Conservation (phyloP, 148 eudicot species). For the Persicaria tinctoria region DNA sequence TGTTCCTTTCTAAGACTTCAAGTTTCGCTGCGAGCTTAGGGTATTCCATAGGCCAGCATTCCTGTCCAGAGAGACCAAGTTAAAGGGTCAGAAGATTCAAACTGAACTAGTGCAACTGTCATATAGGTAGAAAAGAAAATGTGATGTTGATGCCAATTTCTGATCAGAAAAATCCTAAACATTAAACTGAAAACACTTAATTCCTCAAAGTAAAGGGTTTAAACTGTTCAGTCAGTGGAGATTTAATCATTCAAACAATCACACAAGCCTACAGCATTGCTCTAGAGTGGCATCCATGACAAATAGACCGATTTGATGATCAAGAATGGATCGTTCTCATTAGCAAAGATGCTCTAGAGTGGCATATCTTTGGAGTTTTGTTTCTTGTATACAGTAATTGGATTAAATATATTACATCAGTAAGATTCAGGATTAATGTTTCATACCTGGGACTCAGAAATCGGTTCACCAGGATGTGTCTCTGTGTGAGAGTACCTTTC, state of each 20-base stretch:
- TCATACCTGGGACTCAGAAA: slow-evolving; percentile 35
- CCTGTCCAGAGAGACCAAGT: slow-evolving; percentile 13
- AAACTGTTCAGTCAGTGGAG: neutral
- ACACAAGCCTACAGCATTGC: too few relatives aligned
- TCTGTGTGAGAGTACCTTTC: slow-evolving; percentile 60
- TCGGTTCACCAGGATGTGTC: slow-evolving; percentile 29
- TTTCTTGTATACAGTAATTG: neutral
- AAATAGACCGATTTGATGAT: too few relatives aligned
- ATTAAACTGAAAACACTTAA: neutral
- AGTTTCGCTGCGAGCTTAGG: slow-evolving; percentile 55
- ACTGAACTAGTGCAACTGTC: neutral
- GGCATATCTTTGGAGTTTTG: too few relatives aligned
- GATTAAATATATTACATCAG: neutral
- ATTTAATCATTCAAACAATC: neutral
- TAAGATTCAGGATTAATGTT: neutral
- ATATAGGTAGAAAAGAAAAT: neutral
- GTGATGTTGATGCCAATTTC: neutral
- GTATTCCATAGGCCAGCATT: slow-evolving; percentile 51
- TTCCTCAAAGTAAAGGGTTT: neutral
- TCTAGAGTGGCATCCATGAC: too few relatives aligned
- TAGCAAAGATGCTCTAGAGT: neutral
- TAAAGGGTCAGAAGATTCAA: neutral
- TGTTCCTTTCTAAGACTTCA: slow-evolving; percentile 73
- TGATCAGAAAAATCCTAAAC: neutral
- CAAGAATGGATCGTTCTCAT: neutral